Base-by-base conservation (phyloP, 441 rosid species). In the Metrosideros polymorpha region DNA sequence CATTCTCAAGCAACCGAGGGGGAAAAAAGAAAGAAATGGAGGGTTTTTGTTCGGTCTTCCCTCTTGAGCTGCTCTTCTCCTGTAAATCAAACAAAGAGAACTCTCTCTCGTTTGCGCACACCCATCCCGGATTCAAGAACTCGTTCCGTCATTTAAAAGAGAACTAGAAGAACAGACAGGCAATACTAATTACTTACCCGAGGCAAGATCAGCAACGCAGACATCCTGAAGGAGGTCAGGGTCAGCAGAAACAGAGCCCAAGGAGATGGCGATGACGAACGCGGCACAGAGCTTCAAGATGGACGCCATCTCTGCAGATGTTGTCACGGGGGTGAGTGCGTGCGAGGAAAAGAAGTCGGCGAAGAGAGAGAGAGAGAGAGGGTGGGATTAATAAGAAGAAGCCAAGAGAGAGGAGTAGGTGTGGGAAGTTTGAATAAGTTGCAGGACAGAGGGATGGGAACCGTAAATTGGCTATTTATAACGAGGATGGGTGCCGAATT, bases 141-240 rank as follows among this genome's bases (percentile, higher is more conserved):
- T 24, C 79, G 79, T 39, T 6, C 47, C 79, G 3, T 71, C 79
- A 22, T 19, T 39, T 22, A 12, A 71, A 39, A 12, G 47, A 22
- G 47, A 22, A 6, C 0, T 10, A 22, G 79, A 71, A 22, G 79
- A 10, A 39, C 0, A 71, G 15, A 39, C 79, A 9, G 47, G 47
- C n/a, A 6, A 24, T 0, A 1, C 45, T 0, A 39, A n/a, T 63
- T 82, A 85, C 87, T 63, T 82, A 85, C 87, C 87, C 43, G 87
- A 77, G 55, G 87, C 83, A 19, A 77, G 84, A 43, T 85, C 87
- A 76, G 87, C 87, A 77, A 85, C 87, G 54, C 87, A 85, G 71
- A 85, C 87, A 30, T 85, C 87, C 29, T 85, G 87, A 0, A 85
- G 87, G n/a, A 77, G 66, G 54, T 76, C 87, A 12, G 87, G 87